A percentile compares a stretch with the other conserved stretches of the same genome.
These are phyloP conservation scores for Diospyros kaki DNA, from an alignment of 148 eudicot species.

Conservation along the genomic window DNA sequence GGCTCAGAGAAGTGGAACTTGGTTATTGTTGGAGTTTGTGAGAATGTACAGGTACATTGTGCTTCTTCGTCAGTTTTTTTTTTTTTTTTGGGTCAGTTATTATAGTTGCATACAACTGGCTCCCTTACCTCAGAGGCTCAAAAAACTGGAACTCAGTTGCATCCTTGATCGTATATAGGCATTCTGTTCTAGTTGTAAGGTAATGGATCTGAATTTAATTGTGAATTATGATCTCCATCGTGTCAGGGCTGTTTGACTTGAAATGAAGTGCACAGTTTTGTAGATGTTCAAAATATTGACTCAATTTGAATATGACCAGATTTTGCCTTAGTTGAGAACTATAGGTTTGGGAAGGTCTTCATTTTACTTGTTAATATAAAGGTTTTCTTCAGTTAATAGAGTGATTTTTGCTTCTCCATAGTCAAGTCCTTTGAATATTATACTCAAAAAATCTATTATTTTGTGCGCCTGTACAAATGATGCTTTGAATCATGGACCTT, in stretches of 20 bases:
- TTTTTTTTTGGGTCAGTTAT: background rate
- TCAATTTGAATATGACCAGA: background rate
- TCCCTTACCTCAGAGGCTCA: too few species aligned
- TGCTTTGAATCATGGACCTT: background rate
- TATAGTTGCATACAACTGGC: background rate
- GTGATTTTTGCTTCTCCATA: background rate
- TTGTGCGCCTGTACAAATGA: background rate
- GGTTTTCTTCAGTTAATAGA: background rate
- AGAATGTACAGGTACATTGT: slow-evolving; percentile 50
- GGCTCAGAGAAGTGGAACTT: slow-evolving; percentile 56
- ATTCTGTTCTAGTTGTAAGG: too few species aligned
- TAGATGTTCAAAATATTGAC: background rate
- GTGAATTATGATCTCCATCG: background rate
- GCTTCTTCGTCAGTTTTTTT: background rate
- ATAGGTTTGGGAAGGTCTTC: background rate
- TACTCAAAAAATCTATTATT: background rate
- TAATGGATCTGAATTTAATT: too few species aligned
- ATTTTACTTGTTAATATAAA: background rate
- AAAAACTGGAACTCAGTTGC: too few species aligned
- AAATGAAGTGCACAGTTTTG: background rate
- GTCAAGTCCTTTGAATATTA: background rate
- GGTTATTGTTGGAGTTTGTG: slow-evolving; percentile 40
- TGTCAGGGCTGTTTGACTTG: background rate
- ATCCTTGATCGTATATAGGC: too few species aligned
- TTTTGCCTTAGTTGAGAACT: background rate